Evolutionary conservation across 2,329 filamentous ascomycete genomes (phyloP), one percentile per base, ranked within the genome.

Genomic region (Chaetothyriales sp.): DNA sequence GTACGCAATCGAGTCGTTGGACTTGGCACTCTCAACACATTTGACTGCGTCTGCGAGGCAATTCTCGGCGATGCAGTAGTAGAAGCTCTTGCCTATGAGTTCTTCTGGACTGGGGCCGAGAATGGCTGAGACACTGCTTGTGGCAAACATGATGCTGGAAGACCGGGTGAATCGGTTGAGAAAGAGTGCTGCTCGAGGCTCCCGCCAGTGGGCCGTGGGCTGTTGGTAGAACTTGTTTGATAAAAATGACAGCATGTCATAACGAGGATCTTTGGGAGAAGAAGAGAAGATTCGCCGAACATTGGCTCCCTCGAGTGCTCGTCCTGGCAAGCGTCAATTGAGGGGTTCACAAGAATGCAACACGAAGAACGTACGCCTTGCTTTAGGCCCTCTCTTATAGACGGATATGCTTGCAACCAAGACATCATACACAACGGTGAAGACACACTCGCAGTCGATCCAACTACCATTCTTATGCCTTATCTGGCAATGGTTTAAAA

Each of bases 1-100:
- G 62, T 94, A 94, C 1, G 88, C 87, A 61, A 94, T 92, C 1
- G 88, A 94, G 65, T 94, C 86, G 61, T 94, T 94, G 25, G 84
- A 83, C 65, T 94, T 94, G 19, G 88, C 87, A 58, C 84, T 85
- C 66, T 94, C 88, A 29, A 94, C 69, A 61, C 85, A 89, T 56
- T 80, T 78, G 33, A 90, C 80, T 2, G 86, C 86, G 60, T 92
- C 85, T 7, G 77, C 72, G 25, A 92, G 72, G 59, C 86, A 92
- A 55, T 81, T 83, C 59, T 86, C 80, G 52, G 85, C 79, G 48
- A 94, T 92, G 63, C 85, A 90, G 61, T 88, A 85, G 65, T 94
- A 94, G 65, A 94, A 94, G 64, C 86, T 89, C 60, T 82, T 83
- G 44, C 85, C 81, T 57, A 81, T 77, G 56, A 94, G 77, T 51